phyloP scores from a whole-genome alignment of 805 yeast genomes.

The Kuraishia hungarica region DNA sequence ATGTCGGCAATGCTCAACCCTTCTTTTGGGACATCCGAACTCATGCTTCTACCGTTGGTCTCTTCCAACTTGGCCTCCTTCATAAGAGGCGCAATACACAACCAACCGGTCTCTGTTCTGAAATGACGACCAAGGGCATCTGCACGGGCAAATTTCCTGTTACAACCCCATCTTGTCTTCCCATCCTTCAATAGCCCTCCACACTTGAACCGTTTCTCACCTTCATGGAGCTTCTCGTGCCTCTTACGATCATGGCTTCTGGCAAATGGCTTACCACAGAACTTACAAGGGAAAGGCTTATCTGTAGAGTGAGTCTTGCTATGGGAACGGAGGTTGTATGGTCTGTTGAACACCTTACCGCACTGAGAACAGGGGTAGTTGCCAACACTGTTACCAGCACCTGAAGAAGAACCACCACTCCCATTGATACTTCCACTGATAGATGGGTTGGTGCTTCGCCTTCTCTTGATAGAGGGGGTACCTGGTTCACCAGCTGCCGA shows the following conservation, averaged over 20 bases:
- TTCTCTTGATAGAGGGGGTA: constrained; percentile 1
- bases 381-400: constrained; percentile 6
- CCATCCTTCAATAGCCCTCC: constrained; percentile 56
- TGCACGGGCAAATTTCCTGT: constrained; percentile 68
- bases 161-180: constrained; percentile 65
- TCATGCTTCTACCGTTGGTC: neutral
- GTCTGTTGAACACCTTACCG: constrained; percentile 82
- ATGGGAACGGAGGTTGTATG: constrained; percentile 89
- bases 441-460: neutral
- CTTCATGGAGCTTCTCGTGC: constrained; percentile 69
- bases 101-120: constrained; percentile 70
- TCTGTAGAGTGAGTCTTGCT: constrained; percentile 85
- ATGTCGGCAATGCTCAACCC: neutral
- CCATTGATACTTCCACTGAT: constrained; percentile 6
- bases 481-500: constrained; percentile 6
- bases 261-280: constrained; percentile 78
- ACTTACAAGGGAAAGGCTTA: constrained; percentile 63
- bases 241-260: constrained; percentile 71
- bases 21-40: neutral
- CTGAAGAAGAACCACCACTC: constrained; percentile 12
- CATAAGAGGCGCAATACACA: constrained; percentile 59
- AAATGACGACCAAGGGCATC: constrained; percentile 78
- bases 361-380: constrained; percentile 59
- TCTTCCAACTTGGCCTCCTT: constrained; percentile 34
- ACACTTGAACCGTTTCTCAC: constrained; percentile 69